These are phyloP conservation scores for Lathyrus tuberosus DNA, from an alignment of 306 rosid genomes.

Conservation along the genomic window DNA sequence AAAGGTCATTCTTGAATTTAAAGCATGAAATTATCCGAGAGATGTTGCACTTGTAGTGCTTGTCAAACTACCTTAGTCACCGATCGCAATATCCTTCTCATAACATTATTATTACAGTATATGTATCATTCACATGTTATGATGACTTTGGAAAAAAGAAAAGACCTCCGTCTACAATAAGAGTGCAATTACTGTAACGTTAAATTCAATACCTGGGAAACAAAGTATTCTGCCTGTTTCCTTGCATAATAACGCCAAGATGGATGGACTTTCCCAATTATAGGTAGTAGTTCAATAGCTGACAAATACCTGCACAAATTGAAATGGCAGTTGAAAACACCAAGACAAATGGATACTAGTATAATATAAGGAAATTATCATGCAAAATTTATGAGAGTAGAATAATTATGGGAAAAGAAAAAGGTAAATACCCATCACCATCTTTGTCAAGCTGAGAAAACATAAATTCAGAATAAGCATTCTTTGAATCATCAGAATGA, in stretches of 20 bases:
- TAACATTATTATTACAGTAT: too few relatives aligned
- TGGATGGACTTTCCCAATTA: conserved; percentile 90
- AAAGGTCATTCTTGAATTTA: conserved; percentile 20
- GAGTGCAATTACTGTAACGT: background rate
- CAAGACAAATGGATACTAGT: conserved; percentile 25
- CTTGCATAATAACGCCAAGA: conserved; percentile 89
- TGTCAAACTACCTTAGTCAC: too few relatives aligned
- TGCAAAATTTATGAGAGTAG: conserved; percentile 4
- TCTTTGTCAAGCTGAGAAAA: conserved; percentile 86
- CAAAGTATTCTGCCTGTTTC: conserved; percentile 83
- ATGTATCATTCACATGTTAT: background rate
- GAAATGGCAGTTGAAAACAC: conserved; percentile 22
- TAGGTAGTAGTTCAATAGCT: conserved; percentile 67
- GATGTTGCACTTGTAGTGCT: too few relatives aligned
- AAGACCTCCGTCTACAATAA: background rate
- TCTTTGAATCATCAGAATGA: conserved; percentile 56
- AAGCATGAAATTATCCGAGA: too few relatives aligned
- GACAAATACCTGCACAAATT: conserved; percentile 63
- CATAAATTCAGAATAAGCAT: conserved; percentile 71
- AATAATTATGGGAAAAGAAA: conserved; percentile 23
- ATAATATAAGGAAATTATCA: conserved; percentile 28
- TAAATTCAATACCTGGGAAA: conserved; percentile 70
- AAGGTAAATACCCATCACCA: conserved; percentile 70
- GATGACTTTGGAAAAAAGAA: background rate
- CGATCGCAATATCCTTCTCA: too few relatives aligned